Percentiles rank a stretch among this genome's conserved stretches.
Evolutionary conservation across 1,139 yeast genomes (phyloP).

Genomic region (Hansenula anomala): DNA sequence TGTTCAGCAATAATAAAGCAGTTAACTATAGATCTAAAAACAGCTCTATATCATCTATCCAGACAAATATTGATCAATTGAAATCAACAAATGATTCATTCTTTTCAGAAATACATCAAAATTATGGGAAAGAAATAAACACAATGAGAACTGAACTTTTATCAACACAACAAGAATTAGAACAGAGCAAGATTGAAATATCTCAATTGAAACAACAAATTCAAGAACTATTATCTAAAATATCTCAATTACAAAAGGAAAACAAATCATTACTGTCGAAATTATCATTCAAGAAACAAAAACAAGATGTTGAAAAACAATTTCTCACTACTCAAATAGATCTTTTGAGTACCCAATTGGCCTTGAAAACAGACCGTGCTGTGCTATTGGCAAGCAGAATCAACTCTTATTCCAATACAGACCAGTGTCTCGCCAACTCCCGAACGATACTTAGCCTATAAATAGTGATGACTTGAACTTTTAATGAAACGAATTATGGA

Average conservation of each 20-base stretch:
- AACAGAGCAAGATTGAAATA: conserved; percentile 1
- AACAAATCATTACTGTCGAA: conserved; percentile 6
- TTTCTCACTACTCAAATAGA: conserved; percentile 11
- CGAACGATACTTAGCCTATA: neutral
- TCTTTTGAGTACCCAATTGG: conserved; percentile 11
- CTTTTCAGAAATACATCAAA: conserved; percentile 5
- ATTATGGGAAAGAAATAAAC: conserved; percentile 11
- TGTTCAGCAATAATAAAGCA: conserved; percentile 4
- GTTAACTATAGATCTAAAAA: conserved; percentile 12
- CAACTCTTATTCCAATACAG: conserved; percentile 6
- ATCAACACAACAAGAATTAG: conserved; percentile 1
- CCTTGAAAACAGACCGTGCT: conserved; percentile 13
- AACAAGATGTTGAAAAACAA: conserved; percentile 9
- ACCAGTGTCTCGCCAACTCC: neutral
- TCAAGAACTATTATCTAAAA: neutral
- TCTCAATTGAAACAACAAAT: conserved; percentile 2
- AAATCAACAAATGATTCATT: neutral
- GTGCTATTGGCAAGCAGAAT: conserved; percentile 14
- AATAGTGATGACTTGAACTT: no score
- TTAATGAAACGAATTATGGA: no score
- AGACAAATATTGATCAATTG: conserved; percentile 6
- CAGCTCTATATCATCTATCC: conserved; percentile 17
- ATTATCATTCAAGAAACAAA: conserved; percentile 5
- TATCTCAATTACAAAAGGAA: neutral
- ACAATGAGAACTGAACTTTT: conserved; percentile 3